Percentiles rank a stretch among this genome's conserved stretches.
phyloP scores from a whole-genome alignment of 192 early-diverging fungal genomes.

The Backusella westeae region DNA sequence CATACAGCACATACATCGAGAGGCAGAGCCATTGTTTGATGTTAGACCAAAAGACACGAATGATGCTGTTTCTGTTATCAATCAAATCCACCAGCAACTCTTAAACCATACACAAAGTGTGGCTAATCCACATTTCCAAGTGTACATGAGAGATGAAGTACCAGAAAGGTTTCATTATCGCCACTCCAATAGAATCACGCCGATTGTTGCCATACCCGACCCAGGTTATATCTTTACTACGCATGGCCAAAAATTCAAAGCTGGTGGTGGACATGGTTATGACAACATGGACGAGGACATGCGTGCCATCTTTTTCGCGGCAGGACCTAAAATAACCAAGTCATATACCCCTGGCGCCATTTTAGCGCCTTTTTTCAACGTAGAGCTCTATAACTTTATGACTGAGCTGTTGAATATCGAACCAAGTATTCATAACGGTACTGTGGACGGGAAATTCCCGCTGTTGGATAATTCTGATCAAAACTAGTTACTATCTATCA shows the following conservation, averaged over 20 bases:
- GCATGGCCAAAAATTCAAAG: slow-evolving; percentile 8
- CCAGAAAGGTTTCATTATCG: slow-evolving; percentile 73
- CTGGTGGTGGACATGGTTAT: slow-evolving; percentile 81
- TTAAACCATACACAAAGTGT: slow-evolving; percentile 42
- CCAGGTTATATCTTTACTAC: slow-evolving; percentile 56
- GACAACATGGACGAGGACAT: slow-evolving; percentile 73
- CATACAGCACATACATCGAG: slow-evolving; percentile 43
- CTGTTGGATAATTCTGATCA: neutral
- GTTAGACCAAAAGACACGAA: slow-evolving; percentile 52
- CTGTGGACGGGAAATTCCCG: slow-evolving; percentile 29
- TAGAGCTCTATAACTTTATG: slow-evolving; percentile 73
- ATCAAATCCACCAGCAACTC: slow-evolving; percentile 45
- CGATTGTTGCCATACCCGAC: slow-evolving; percentile 69
- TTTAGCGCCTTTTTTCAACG: slow-evolving; percentile 58
- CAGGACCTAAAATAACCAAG: slow-evolving; percentile 51
- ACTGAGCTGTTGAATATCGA: slow-evolving; percentile 51
- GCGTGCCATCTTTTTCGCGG: slow-evolving; percentile 82
- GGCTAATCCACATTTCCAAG: slow-evolving; percentile 42
- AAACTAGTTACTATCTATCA: neutral
- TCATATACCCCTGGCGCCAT: slow-evolving; percentile 11
- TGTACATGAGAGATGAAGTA: slow-evolving; percentile 70
- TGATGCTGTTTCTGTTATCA: slow-evolving; percentile 27
- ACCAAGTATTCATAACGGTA: slow-evolving; percentile 73
- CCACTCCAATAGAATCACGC: slow-evolving; percentile 63
- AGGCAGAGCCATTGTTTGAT: slow-evolving; percentile 60